Conservation (phyloP, 2,329 filamentous ascomycete species). For the Orbilia javanica region DNA sequence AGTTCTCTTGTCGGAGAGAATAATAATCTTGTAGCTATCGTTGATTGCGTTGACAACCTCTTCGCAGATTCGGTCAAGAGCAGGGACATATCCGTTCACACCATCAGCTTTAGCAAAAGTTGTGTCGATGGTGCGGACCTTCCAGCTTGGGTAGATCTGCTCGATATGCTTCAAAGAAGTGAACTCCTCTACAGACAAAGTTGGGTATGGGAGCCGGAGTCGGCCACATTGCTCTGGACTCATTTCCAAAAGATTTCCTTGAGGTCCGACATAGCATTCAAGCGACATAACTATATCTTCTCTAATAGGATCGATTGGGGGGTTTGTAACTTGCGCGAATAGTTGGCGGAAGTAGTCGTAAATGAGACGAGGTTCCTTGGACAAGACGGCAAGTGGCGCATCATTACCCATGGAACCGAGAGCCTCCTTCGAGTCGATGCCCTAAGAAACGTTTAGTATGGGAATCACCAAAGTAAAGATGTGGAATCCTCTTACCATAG, state of each 20-base stretch:
- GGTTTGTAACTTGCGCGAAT: slow-evolving; percentile 97
- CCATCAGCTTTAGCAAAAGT: slow-evolving; percentile 91
- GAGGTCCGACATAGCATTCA: slow-evolving; percentile 94
- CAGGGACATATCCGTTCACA: slow-evolving; percentile 83
- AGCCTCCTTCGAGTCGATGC: slow-evolving; percentile 95
- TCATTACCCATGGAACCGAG: slow-evolving; percentile 98
- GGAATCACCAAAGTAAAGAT: not conserved
- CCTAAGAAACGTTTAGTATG: slow-evolving; percentile 64
- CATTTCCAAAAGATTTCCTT: slow-evolving; percentile 96
- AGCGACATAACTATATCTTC: slow-evolving; percentile 99
- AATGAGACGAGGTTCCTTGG: slow-evolving; percentile 86
- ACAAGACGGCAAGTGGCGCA: slow-evolving; percentile 88
- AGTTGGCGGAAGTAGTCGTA: slow-evolving; percentile 98
- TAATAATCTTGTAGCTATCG: slow-evolving; percentile 83
- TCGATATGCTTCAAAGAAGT: slow-evolving; percentile 85
- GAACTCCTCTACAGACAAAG: slow-evolving; percentile 90
- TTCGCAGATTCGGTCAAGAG: slow-evolving; percentile 88
- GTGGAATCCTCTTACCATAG: slow-evolving; percentile 72
- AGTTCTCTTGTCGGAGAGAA: slow-evolving; percentile 89
- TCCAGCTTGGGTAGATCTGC: slow-evolving; percentile 81
- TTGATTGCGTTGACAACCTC: slow-evolving; percentile 86
- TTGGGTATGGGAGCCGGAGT: slow-evolving; percentile 86
- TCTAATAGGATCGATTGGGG: slow-evolving; percentile 94
- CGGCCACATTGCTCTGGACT: slow-evolving; percentile 87
- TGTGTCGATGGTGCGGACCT: slow-evolving; percentile 88